Base-by-base conservation (phyloP, 1,284 basidiomycete species). In the Microbotryomycetes sp. region DNA sequence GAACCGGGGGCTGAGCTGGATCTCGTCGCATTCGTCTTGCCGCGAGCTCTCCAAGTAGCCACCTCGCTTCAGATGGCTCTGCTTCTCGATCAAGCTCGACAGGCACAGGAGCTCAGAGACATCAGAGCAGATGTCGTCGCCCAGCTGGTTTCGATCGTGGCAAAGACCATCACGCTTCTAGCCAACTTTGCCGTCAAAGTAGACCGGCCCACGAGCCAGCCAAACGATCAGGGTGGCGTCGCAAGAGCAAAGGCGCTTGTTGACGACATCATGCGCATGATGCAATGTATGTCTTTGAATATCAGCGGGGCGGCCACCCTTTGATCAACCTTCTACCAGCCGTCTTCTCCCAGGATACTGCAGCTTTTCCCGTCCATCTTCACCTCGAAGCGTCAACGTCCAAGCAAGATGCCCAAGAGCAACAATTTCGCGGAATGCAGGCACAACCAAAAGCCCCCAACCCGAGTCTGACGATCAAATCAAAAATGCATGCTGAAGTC, bases 211-310 rank as follows among this genome's bases (percentile, higher is more conserved):
- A 47, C 45, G 9, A 52, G 48, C 21, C 61, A 62, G 1, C 46
- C 21, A 1, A 26, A 31, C 11, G 52, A 41, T 21, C 52, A 57
- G 1, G 64, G 64, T 3, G 67, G 64, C 3, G 16, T 64, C 1
- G 67, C 59, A 6, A 66, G 64, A 35, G 67, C 67, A 2, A 47
- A 52, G 28, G 61, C 63, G 48, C 55, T 68, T n/a, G 54, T 64
- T 16, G 52, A 58, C 13, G 61, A 64, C 11, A 23, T 66, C 50
- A 3, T 64, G 30, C 53, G 51, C 28, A 13, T 61, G 15, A 54
- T 60, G 0, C 57, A 56, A 48, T 49, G 66, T 68, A 35, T 30
- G 63, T 23, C 3, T 23, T 18, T 45, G n/a, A n/a, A n/a, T n/a
- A n/a, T n/a, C n/a, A n/a, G n/a, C n/a, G n/a, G n/a, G n/a, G n/a